Evolutionary conservation across 208 protist genomes (phyloP), one percentile per base, ranked within the genome.

Genomic region (Leishmania tropica): DNA sequence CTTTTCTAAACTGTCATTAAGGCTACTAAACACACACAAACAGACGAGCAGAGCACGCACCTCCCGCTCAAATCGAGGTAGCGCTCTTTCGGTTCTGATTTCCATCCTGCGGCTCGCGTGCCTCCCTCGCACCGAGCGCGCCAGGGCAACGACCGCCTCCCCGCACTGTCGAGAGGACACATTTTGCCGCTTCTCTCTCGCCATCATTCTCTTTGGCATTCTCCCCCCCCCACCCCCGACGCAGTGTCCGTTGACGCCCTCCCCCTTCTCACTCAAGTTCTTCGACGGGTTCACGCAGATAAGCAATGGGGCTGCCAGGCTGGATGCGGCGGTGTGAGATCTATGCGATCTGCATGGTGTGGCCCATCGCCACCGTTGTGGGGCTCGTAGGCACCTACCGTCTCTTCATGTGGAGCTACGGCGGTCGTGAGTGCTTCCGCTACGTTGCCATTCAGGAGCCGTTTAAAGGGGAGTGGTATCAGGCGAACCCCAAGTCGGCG

Each of bases 391-490:
- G 76, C 53, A 94, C 88, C 31, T 97, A 96, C 78, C 88, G 87
- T 77, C 72, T 97, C 60, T 95, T 97, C 56, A 94, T 97, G n/a
- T 97, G 94, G 92, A 95, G 91, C 76, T 97, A 96, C 83, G 94
- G 94, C 47, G 94, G 94, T 71, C 84, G 90, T 13, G 94, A 97
- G n/a, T 95, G 90, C 86, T 97, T 97, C 84, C 94, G 94, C 60
- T 95, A 95, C 75, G 90, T 97, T 11, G 94, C 88, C 21, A 95
- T 97, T 76, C 85, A 97, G 83, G 92, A 96, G 83, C 94, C 94
- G 3, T 93, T 94, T 62, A 93, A 95, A 81, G 91, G 94, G 78
- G 85, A 95, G 85, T 97, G 94, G 94, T 94, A 94, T 71, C 90
- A 95, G 88, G 94, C 91, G 71, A 97, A 97, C 84, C 94, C 94